phyloP scores from a whole-genome alignment of 331 rosid genomes.

The Saraca asoca region DNA sequence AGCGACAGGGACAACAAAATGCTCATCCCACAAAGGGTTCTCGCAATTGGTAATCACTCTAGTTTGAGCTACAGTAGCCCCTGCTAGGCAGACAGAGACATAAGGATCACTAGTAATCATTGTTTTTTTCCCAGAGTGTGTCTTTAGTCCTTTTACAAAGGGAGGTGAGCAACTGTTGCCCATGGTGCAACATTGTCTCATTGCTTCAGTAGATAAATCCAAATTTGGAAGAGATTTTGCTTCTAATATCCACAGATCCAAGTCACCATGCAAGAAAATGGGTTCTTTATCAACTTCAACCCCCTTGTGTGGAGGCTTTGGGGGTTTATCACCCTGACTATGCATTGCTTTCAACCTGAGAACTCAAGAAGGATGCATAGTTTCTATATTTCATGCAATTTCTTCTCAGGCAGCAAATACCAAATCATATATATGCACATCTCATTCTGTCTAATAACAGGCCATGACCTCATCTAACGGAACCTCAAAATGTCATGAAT shows the following conservation, averaged over 20 bases:
- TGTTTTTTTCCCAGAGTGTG: conserved; percentile 47
- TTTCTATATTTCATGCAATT: conserved; percentile 19
- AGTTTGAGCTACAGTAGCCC: conserved; percentile 71
- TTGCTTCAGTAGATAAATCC: conserved; percentile 58
- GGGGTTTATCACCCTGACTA: conserved; percentile 12
- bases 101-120: conserved; percentile 76
- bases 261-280: conserved; percentile 64
- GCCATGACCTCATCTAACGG: not conserved
- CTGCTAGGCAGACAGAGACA: conserved; percentile 64
- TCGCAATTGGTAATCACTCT: conserved; percentile 63
- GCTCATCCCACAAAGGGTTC: conserved; percentile 73
- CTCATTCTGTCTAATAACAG: not conserved
- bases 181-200: conserved; percentile 59
- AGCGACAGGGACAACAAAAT: conserved; percentile 65
- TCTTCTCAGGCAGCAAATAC: not conserved
- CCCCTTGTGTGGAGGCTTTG: conserved; percentile 8
- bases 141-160: conserved; percentile 44
- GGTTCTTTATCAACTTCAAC: conserved; percentile 28
- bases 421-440: conserved; percentile 4
- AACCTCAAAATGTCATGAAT: conserved; percentile 19
- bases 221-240: conserved; percentile 78
- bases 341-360: conserved; percentile 45
- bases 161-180: conserved; percentile 56
- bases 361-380: conserved; percentile 28
- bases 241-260: conserved; percentile 64